Conservation (phyloP, 2,329 filamentous ascomycete species). For the Paraphoma chrysanthemicola region DNA sequence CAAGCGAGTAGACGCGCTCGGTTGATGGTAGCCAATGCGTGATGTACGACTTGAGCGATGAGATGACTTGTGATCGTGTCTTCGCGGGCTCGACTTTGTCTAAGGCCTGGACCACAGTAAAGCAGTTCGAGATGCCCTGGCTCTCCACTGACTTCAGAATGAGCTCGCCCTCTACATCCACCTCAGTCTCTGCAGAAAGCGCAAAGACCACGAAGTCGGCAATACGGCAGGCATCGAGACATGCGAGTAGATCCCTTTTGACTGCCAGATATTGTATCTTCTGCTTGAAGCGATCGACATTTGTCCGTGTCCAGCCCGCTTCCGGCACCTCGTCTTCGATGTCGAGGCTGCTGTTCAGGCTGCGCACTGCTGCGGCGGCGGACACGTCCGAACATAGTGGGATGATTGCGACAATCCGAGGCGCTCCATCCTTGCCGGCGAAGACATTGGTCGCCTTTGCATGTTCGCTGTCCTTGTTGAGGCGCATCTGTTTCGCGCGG, state of each 20-base stretch:
- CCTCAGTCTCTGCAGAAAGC: slow-evolving; percentile 81
- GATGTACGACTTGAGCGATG: slow-evolving; percentile 89
- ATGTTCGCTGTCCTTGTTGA: slow-evolving; percentile 83
- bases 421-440: slow-evolving; percentile 82
- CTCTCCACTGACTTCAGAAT: slow-evolving; percentile 88
- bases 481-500: slow-evolving; percentile 88
- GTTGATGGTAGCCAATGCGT: slow-evolving; percentile 92
- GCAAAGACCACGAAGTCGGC: slow-evolving; percentile 92
- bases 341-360: slow-evolving; percentile 80
- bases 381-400: slow-evolving; percentile 80
- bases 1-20: slow-evolving; percentile 88
- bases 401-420: slow-evolving; percentile 86
- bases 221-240: slow-evolving; percentile 83
- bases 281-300: slow-evolving; percentile 92
- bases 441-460: slow-evolving; percentile 82
- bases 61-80: slow-evolving; percentile 74
- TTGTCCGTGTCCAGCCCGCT: slow-evolving; percentile 67
- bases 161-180: slow-evolving; percentile 83
- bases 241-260: slow-evolving; percentile 74
- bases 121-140: slow-evolving; percentile 92
- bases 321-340: slow-evolving; percentile 70
- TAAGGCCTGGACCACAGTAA: slow-evolving; percentile 81
- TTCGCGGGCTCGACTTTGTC: slow-evolving; percentile 81
- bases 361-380: slow-evolving; percentile 68
- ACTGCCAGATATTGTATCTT: slow-evolving; percentile 85